Evolutionary conservation across 148 eudicot genomes (phyloP).

Genomic region (Linanthus parryae): DNA sequence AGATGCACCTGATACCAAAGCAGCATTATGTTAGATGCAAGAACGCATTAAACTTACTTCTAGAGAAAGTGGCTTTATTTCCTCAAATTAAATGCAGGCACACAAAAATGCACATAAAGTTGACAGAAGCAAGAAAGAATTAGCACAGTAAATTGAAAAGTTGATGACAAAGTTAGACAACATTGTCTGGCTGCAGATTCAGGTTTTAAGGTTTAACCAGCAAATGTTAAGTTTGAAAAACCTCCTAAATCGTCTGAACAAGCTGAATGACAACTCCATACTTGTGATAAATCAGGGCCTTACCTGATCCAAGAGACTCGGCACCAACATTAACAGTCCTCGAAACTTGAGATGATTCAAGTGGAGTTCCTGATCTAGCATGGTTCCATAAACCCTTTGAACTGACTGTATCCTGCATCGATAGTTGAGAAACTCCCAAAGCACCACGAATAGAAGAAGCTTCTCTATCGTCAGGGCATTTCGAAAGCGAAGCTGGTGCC

Average conservation of each 20-base stretch:
- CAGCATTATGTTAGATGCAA: background rate
- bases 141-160: too few species aligned
- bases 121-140: too few species aligned
- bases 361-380: constrained; percentile 9
- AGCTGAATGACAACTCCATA: background rate
- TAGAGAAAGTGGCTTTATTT: too few species aligned
- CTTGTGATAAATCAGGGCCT: too few species aligned
- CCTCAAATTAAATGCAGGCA: too few species aligned
- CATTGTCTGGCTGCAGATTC: too few species aligned
- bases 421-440: constrained; percentile 12
- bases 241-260: too few species aligned
- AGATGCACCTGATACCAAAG: constrained; percentile 28
- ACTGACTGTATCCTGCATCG: constrained; percentile 9
- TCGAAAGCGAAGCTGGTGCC: constrained; percentile 1
- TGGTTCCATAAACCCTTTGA: constrained; percentile 21
- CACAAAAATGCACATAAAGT: too few species aligned
- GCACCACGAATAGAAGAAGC: constrained; percentile 21
- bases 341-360: constrained; percentile 16
- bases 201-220: too few species aligned
- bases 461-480: constrained; percentile 16
- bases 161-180: too few species aligned
- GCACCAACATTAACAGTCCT: constrained; percentile 10
- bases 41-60: background rate
- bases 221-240: too few species aligned
- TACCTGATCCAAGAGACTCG: constrained; percentile 14